Percentiles rank a stretch among this genome's conserved stretches.
Evolutionary conservation across 1,284 basidiomycete species (phyloP).

Genomic region (Trichosporon coremiiforme): DNA sequence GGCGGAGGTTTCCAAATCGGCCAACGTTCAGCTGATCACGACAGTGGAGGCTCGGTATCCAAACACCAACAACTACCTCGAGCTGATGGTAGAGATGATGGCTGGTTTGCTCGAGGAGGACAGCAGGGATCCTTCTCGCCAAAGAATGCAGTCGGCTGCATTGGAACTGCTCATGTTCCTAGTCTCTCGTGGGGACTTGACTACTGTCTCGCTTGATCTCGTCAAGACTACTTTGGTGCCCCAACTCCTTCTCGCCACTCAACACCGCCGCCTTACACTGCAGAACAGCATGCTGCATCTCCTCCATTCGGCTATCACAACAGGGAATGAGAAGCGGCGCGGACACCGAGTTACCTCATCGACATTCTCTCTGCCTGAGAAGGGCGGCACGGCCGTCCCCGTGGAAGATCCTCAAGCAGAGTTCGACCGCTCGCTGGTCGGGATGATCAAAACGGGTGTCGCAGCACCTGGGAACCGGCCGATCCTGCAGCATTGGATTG

Average conservation of each 20-base stretch:
- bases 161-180: conserved; percentile 82
- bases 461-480: conserved; percentile 69
- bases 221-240: conserved; percentile 72
- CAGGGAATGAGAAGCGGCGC: conserved; percentile 54
- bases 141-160: conserved; percentile 66
- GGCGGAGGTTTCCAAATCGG: conserved; percentile 34
- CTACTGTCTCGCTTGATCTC: conserved; percentile 63
- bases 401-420: conserved; percentile 14
- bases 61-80: conserved; percentile 28
- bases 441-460: conserved; percentile 81
- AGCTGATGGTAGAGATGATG: conserved; percentile 26
- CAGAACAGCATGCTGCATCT: conserved; percentile 92
- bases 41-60: conserved; percentile 25
- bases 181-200: conserved; percentile 75
- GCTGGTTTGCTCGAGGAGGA: conserved; percentile 4
- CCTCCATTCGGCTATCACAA: conserved; percentile 78
- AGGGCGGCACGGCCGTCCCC: conserved; percentile 2
- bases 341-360: conserved; percentile 38
- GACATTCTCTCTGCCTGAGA: conserved; percentile 31
- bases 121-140: not conserved
- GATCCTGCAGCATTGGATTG: conserved; percentile 91
- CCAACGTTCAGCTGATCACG: conserved; percentile 24
- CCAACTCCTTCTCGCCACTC: conserved; percentile 74
- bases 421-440: conserved; percentile 63
- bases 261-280: conserved; percentile 70